Conservation (phyloP, 805 yeast species). For the Candida sphagnicola region DNA sequence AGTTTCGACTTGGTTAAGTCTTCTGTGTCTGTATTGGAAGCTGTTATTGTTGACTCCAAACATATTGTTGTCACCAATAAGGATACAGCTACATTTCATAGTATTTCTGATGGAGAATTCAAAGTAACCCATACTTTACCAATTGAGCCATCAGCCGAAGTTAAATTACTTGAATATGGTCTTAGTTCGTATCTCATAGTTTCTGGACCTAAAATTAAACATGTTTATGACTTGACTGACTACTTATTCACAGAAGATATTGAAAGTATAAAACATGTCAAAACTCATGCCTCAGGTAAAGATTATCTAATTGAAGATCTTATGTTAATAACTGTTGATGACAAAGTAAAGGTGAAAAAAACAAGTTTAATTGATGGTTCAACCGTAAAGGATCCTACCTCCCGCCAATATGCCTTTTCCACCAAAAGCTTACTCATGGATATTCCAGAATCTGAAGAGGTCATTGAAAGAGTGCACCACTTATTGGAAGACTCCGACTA, state of each 20-base stretch:
- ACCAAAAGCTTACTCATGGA: slow-evolving; percentile 22
- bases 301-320: slow-evolving; percentile 7
- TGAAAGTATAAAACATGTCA: slow-evolving; percentile 13
- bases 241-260: slow-evolving; percentile 13
- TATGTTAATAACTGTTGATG: not conserved
- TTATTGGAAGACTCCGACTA: slow-evolving; percentile 25
- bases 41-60: not conserved
- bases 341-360: slow-evolving; percentile 5
- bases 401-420: slow-evolving; percentile 5
- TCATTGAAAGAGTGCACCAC: slow-evolving; percentile 27
- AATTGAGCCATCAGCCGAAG: not conserved
- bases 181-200: slow-evolving; percentile 6
- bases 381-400: not conserved
- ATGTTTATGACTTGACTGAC: slow-evolving; percentile 20
- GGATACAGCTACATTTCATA: not conserved
- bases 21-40: not conserved
- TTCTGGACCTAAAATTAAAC: slow-evolving; percentile 4
- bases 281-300: not conserved
- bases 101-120: not conserved
- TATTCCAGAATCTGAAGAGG: slow-evolving; percentile 24
- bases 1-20: not conserved
- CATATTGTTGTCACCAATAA: not conserved
- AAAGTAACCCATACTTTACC: not conserved
- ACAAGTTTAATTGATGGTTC: slow-evolving; percentile 8
- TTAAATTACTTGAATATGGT: not conserved